Evolutionary conservation across 768 basidiomycete genomes (phyloP).

Genomic region (Arthromyces matolae): DNA sequence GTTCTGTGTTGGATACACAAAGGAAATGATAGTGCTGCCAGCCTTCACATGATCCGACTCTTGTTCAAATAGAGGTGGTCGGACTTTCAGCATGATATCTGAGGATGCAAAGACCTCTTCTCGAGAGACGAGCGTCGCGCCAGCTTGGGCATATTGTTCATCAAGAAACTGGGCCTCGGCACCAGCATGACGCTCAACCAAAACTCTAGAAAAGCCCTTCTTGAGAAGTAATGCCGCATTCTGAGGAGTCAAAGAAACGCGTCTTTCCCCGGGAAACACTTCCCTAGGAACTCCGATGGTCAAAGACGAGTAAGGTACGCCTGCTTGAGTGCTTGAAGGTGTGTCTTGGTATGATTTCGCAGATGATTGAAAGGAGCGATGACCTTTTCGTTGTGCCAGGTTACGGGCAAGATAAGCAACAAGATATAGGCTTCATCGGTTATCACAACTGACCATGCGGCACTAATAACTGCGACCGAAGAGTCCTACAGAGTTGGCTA

Average conservation of each 20-base stretch:
- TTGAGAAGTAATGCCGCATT: conserved; percentile 72
- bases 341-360: conserved; percentile 22
- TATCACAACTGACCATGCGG: conserved; percentile 16
- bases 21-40: conserved; percentile 78
- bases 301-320: conserved; percentile 65
- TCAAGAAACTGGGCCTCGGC: conserved; percentile 74
- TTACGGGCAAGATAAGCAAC: conserved; percentile 4
- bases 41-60: conserved; percentile 63
- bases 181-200: conserved; percentile 74
- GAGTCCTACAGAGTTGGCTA: conserved; percentile 21
- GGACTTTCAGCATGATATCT: conserved; percentile 85
- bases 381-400: conserved; percentile 17
- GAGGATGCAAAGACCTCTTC: conserved; percentile 64
- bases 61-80: conserved; percentile 62
- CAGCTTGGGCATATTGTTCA: conserved; percentile 73
- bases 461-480: conserved; percentile 6
- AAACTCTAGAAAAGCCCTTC: conserved; percentile 74
- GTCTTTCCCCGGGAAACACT: conserved; percentile 70
- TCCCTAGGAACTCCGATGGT: conserved; percentile 77
- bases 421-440: background rate
- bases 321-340: conserved; percentile 29
- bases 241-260: conserved; percentile 79
- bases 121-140: conserved; percentile 71
- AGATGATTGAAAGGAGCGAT: conserved; percentile 32
- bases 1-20: conserved; percentile 83